Evolutionary conservation across 2,329 filamentous ascomycete genomes (phyloP), one percentile per base, ranked within the genome.

Genomic region (Teratosphaeria zuluensis): DNA sequence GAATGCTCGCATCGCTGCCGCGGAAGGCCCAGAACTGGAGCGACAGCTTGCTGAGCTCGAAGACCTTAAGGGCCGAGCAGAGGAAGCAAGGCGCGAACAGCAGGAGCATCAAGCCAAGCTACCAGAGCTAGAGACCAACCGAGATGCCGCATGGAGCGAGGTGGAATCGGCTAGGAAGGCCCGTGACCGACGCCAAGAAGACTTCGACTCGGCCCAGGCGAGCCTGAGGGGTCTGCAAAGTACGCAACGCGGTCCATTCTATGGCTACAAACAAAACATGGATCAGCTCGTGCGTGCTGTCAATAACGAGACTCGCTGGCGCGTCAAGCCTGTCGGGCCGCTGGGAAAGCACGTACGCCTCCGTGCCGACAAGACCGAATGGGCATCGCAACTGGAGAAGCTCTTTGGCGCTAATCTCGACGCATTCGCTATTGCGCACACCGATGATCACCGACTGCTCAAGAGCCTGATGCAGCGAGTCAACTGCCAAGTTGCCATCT

Each of bases 341-440:
- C 78, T 97, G 14, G 94, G 92, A 32, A 78, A 84, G 28, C 83
- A 94, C 67, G 80, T 99, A 56, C 85, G 84, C 64, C 77, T 99
- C 28, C 57, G n/a, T 9, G 12, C 55, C 28, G 76, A 84, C 38
- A 86, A 92, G 64, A 87, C 89, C 0, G 81, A 89, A 65, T 99
- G 94, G 94, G 88, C 87, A 1, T 81, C 83, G 0, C 84, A 95
- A 51, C 73, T 99, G 14, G 94, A 99, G 70, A 87, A 82, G 62
- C 83, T 83, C 1, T 80, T 96, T 53, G 89, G 89, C n/a, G 74
- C 73, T 3, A 78, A 76, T 0, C 76, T 97, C 33, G 87, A 84
- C 62, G 85, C 83, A 1, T 99, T 97, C 68, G 82, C 95, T 55
- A 92, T 96, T 51, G 86, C 84, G 5, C 90, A 79, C 71, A 90